A percentile compares a stretch with the other conserved stretches of the same genome.
Evolutionary conservation across 176 grass and related monocot species (phyloP).

Genomic region (Raddia distichophylla): DNA sequence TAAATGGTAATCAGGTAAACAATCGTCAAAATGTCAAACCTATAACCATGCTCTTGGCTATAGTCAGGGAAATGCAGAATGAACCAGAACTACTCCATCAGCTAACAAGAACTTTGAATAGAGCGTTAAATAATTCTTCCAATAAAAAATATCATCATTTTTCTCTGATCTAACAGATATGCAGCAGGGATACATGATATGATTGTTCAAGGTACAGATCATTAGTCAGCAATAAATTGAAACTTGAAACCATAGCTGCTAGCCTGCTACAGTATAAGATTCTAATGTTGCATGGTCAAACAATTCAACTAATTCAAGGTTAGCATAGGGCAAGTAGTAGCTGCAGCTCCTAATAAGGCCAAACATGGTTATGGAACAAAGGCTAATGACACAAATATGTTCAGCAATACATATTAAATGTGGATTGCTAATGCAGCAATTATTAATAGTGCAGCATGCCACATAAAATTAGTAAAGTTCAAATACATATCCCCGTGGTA

Average conservation of each 20-base stretch:
- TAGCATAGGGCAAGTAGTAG: neutral
- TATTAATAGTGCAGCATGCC: neutral
- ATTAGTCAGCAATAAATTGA: neutral
- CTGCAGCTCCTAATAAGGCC: neutral
- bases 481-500: neutral
- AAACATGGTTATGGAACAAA: neutral
- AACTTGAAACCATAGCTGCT: slow-evolving; percentile 8
- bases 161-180: slow-evolving; percentile 4
- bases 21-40: slow-evolving; percentile 9
- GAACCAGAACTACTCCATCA: slow-evolving; percentile 2
- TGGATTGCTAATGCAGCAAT: neutral
- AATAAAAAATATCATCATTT: neutral
- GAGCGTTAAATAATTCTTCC: slow-evolving; percentile 21
- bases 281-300: neutral
- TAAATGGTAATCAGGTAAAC: neutral
- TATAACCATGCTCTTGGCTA: neutral
- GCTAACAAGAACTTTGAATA: slow-evolving; percentile 26
- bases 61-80: neutral
- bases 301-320: slow-evolving; percentile 1
- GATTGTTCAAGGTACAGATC: neutral
- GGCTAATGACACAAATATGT: neutral
- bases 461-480: neutral
- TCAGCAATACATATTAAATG: neutral
- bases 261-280: neutral
- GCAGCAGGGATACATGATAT: neutral